Base-by-base conservation (phyloP, 176 grass and related monocot genomes). In the Zizania latifolia region DNA sequence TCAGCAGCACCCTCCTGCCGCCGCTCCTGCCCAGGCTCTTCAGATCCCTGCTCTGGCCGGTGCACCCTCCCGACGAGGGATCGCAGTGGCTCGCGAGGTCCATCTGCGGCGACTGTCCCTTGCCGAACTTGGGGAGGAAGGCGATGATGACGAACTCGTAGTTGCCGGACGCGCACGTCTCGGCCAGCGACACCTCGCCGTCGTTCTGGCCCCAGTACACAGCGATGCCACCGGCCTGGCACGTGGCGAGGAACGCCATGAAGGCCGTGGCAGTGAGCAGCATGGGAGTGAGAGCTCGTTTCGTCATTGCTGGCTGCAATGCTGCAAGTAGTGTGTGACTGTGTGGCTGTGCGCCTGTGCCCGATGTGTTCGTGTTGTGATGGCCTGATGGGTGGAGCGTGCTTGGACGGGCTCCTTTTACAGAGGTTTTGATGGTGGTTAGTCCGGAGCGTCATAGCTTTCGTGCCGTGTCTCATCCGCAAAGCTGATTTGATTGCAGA, bases 181-280 rank as follows among this genome's bases (percentile, higher is more conserved):
- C 50, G 17, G 72, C 40, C 35, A 90, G 64, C 0, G 83, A 71
- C n/a, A 81, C 90, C 68, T 93, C 90, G 38, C 48, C 53, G 65
- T 66, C 79, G 76, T 90, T 90, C 71, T 90, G 81, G 29, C 87
- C 90, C 90, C 84, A 93, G 54, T 90, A 93, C 13, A 90, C 51
- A 0, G 90, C 77, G 13, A 93, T 87, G 39, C 71, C 17, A 40
- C 90, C 90, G 62, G 81, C 84, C 0, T 90, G 84, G 70, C 77
- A 74, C 11, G 72, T 82, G 27, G 35, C 71, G 0, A 81, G 19
- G 59, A 93, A 62, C 12, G 53, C 62, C 72, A 32, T 34, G 0
- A 77, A 1, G 17, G 68, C 10, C 14, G 77, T 0, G 14, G 51
- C 37, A 5, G 21, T 33, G 58, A 89, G 82, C 48, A 33, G 58